Evolutionary conservation across 805 yeast genomes (phyloP).

Genomic region (Saturnispora saitoi): DNA sequence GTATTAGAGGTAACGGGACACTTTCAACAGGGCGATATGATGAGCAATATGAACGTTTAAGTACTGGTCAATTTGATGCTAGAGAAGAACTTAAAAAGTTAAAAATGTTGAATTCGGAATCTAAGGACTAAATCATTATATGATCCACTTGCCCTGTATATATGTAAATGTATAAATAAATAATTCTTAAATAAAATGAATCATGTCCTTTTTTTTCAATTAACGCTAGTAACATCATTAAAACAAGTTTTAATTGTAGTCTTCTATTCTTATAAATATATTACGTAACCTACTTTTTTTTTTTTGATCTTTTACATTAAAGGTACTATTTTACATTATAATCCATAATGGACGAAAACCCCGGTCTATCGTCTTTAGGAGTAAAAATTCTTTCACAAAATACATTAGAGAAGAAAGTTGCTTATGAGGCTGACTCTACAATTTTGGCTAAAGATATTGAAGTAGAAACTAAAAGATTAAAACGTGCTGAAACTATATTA

Average conservation of each 20-base stretch:
- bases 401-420: constrained; percentile 66
- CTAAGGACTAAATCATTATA: neutral
- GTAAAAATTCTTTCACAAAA: constrained; percentile 70
- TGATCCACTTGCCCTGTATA: neutral
- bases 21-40: constrained; percentile 88
- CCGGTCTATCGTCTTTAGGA: constrained; percentile 32
- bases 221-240: no score
- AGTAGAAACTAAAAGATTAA: constrained; percentile 66
- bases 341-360: constrained; percentile 4
- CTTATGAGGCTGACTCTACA: constrained; percentile 55
- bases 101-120: constrained; percentile 45
- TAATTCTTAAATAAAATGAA: neutral
- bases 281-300: neutral
- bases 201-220: no score
- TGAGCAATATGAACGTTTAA: constrained; percentile 71
- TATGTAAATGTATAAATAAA: neutral
- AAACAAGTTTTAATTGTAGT: neutral
- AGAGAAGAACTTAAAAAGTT: constrained; percentile 71
- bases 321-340: neutral
- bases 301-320: neutral
- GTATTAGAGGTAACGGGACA: constrained; percentile 92
- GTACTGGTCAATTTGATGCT: constrained; percentile 76
- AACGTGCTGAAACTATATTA: constrained; percentile 48
- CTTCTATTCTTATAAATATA: neutral
- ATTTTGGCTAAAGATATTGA: constrained; percentile 58